Conservation (phyloP, 2,329 filamentous ascomycete species). For the Aspergillus caelatus region DNA sequence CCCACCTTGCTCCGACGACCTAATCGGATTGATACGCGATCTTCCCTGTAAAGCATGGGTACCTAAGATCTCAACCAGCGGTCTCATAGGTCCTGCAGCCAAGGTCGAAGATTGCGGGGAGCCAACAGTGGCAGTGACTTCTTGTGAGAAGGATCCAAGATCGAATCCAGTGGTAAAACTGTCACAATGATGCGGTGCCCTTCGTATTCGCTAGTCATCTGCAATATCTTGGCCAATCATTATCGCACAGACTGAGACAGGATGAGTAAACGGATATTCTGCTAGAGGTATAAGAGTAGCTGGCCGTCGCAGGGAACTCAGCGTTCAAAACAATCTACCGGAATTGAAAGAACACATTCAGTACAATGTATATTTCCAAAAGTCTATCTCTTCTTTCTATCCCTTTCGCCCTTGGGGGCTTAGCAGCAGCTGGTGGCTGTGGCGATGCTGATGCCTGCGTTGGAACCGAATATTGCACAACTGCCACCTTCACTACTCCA, state of each 20-base stretch:
- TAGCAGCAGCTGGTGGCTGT: conserved; percentile 8
- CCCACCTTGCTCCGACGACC: neutral
- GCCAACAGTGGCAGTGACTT: neutral
- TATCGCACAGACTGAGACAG: neutral
- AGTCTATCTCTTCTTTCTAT: neutral
- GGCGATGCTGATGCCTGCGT: conserved; percentile 23
- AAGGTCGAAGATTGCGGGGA: neutral
- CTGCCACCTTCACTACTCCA: conserved; percentile 22
- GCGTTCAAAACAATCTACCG: neutral
- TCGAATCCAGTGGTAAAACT: neutral
- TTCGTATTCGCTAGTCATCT: conserved; percentile 3
- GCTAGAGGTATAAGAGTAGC: neutral
- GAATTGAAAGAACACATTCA: neutral
- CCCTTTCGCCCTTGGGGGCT: neutral
- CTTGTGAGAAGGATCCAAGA: neutral
- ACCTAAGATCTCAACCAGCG: neutral
- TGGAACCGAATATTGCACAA: conserved; percentile 27
- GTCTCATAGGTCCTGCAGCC: neutral
- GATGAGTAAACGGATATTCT: neutral
- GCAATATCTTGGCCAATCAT: neutral
- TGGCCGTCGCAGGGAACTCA: neutral
- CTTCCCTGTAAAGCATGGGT: too few relatives aligned
- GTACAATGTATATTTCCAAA: neutral
- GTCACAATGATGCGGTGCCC: neutral
- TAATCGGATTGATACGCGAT: neutral